Evolutionary conservation across 305 asterid species (phyloP).

Genomic region (Petunia hybrid): DNA sequence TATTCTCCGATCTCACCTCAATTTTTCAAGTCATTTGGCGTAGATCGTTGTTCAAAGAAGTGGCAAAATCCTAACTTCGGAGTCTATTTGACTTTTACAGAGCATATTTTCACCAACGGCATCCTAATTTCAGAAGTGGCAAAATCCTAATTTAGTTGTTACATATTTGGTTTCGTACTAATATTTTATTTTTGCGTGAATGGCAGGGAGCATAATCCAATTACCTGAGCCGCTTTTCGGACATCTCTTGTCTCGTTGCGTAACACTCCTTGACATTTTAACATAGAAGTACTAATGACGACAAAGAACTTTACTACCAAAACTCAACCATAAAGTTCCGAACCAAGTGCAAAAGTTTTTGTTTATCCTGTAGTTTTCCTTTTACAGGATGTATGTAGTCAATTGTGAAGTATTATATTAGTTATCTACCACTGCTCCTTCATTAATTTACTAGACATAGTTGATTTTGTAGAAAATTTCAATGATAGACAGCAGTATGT

Average conservation of each 20-base stretch:
- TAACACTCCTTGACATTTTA: background rate
- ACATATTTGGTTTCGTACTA: background rate
- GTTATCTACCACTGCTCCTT: background rate
- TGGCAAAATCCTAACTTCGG: too few relatives aligned
- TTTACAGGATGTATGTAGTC: background rate
- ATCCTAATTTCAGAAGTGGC: too few relatives aligned
- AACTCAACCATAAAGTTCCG: background rate
- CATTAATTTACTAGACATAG: background rate
- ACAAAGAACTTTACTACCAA: background rate
- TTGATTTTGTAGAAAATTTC: too few relatives aligned
- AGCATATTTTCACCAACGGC: too few relatives aligned
- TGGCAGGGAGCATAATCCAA: conserved; percentile 17
- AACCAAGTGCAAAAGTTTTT: conserved; percentile 6
- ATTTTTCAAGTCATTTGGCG: too few relatives aligned
- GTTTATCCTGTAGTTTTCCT: conserved; percentile 11
- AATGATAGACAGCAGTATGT: background rate
- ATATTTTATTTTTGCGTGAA: background rate
- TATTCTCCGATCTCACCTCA: too few relatives aligned
- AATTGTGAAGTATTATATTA: background rate
- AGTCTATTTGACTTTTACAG: too few relatives aligned
- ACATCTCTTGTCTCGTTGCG: background rate
- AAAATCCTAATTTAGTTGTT: too few relatives aligned
- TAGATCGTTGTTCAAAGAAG: too few relatives aligned
- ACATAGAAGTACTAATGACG: background rate
- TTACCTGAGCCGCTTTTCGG: background rate